Percentiles rank a stretch among this genome's conserved stretches.
phyloP scores from a whole-genome alignment of 305 asterid genomes.

The Fraxinus sp. region DNA sequence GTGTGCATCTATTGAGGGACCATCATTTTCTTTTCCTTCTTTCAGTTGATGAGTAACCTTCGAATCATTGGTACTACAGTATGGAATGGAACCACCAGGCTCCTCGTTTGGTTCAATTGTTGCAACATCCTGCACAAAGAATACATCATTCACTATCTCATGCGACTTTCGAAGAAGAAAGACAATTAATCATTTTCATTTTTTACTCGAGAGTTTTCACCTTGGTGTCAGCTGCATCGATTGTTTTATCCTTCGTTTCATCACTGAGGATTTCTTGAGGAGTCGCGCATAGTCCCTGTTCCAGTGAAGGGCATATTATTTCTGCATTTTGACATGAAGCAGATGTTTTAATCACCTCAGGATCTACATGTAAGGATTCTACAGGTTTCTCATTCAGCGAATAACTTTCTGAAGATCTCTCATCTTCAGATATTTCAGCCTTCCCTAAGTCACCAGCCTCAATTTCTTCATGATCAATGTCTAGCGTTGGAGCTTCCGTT shows the following conservation, averaged over 20 bases:
- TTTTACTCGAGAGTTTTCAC: constrained; percentile 22
- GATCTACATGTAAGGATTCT: constrained; percentile 31
- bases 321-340: constrained; percentile 26
- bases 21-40: constrained; percentile 17
- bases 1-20: constrained; percentile 12
- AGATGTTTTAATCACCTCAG: constrained; percentile 23
- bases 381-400: constrained; percentile 23
- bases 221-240: constrained; percentile 9
- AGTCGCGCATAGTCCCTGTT: constrained; percentile 15
- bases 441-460: constrained; percentile 22
- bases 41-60: neutral
- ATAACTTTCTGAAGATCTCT: constrained; percentile 10
- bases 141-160: neutral
- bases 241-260: constrained; percentile 16
- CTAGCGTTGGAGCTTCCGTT: constrained; percentile 23
- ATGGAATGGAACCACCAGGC: neutral
- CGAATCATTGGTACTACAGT: neutral
- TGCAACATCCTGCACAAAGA: constrained; percentile 29
- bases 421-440: constrained; percentile 22
- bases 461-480: constrained; percentile 23
- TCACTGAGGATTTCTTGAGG: constrained; percentile 23
- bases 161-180: neutral
- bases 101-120: constrained; percentile 16
- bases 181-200: neutral
- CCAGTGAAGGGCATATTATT: constrained; percentile 21